Conservation (phyloP, 805 yeast genomes). For the Starmerella tilneyi region DNA sequence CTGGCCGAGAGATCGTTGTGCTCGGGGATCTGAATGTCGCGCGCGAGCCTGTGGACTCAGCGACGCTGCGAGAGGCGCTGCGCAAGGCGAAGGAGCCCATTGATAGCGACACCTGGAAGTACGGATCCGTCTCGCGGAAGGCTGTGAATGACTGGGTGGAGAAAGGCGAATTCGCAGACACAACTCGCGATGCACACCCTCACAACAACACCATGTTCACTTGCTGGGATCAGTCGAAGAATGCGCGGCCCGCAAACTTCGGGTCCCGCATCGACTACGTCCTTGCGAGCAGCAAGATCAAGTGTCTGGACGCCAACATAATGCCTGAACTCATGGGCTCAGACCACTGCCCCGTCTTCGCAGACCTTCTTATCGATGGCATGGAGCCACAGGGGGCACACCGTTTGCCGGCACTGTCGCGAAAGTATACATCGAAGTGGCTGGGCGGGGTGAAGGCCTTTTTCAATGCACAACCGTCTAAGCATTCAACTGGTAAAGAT, state of each 20-base stretch:
- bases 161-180: conserved; percentile 27
- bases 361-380: conserved; percentile 42
- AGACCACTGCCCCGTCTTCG: conserved; percentile 85
- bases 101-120: conserved; percentile 30
- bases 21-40: conserved; percentile 87
- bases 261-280: conserved; percentile 86
- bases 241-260: conserved; percentile 67
- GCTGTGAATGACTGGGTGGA: conserved; percentile 42
- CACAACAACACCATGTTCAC: conserved; percentile 62
- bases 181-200: conserved; percentile 43
- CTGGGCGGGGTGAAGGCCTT: conserved; percentile 7
- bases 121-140: conserved; percentile 36
- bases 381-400: conserved; percentile 8
- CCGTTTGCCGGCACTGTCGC: conserved; percentile 11
- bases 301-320: conserved; percentile 42
- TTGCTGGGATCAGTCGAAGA: conserved; percentile 78
- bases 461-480: neutral
- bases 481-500: neutral
- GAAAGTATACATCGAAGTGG: conserved; percentile 7
- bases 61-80: conserved; percentile 49
- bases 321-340: conserved; percentile 70
- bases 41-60: conserved; percentile 71
- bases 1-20: conserved; percentile 61
- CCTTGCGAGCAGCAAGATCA: conserved; percentile 38
- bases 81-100: conserved; percentile 26